Evolutionary conservation across 2,329 filamentous ascomycete species (phyloP), one percentile per base, ranked within the genome.

Genomic region (Diaporthe sp.): DNA sequence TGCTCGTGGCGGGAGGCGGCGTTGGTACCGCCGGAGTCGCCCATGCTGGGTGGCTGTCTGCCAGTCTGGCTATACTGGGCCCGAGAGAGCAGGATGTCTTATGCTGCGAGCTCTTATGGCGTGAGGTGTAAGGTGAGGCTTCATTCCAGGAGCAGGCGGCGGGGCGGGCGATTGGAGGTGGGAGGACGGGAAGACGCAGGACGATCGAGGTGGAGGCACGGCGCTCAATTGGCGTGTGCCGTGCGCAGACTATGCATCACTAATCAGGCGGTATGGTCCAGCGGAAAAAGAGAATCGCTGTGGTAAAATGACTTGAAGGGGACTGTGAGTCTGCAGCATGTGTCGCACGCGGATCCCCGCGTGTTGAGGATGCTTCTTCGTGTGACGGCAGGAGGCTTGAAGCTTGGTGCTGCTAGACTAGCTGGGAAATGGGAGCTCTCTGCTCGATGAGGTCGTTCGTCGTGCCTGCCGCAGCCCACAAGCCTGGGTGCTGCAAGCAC

Each of bases 1-100:
- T 73, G 67, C 42, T 67, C 68, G 57, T 72, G 73, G 61, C 58
- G 73, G 61, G 74, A 76, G 57, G 57, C 71, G 57, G 47, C 53
- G 37, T 39, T 49, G 55, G 74, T 28, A 37, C 34, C 63, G 47
- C 37, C 47, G 63, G 63, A 44, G 39, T 76, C 71, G 55, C 57
- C 75, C 75, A 76, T 76, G 42, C 44, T 67, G 39, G 28, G 39
- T 44, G 68, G 58, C 28, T 28, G 44, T n/a, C 25, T 28, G 57
- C 22, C 4, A n/a, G 42, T 44, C 20, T 57, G 61, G 39, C 37
- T 47, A 49, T 60, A 28, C 28, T 60, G 61, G 15, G 25, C 22
- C 17, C 15, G 22, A 42, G 22, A 25, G 9, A 28, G 34, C 42
- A 34, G 13, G 28, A 25, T 22, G 65, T 37, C 65, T 53, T 42